A percentile compares a stretch with the other conserved stretches of the same genome.
Conservation (phyloP, 352 stramenopile genomes). For the Globisporangium nunn region DNA sequence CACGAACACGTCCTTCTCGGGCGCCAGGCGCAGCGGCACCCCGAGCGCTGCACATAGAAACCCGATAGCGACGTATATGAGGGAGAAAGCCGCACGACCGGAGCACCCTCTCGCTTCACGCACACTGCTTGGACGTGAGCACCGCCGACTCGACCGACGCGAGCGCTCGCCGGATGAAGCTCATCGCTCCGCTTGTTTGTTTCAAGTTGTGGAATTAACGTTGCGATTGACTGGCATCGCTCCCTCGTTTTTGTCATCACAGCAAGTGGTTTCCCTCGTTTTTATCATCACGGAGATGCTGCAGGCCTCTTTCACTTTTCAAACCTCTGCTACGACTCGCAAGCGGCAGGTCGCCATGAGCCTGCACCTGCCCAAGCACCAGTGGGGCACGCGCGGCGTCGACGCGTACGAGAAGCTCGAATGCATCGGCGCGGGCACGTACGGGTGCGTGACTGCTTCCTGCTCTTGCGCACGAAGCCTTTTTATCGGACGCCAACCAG, state of each 20-base stretch:
- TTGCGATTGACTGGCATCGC: neutral
- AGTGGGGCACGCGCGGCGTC: constrained; percentile 78
- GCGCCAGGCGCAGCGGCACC: constrained; percentile 63
- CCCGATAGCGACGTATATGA: neutral
- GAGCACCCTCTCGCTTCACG: constrained; percentile 1
- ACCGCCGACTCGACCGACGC: constrained; percentile 71
- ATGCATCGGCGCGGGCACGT: constrained; percentile 86
- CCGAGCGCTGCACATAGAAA: constrained; percentile 42
- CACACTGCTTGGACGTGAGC: constrained; percentile 80
- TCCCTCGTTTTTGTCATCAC: constrained; percentile 1
- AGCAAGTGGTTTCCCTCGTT: neutral
- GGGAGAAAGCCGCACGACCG: no score
- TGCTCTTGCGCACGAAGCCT: neutral
- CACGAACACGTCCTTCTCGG: constrained; percentile 71
- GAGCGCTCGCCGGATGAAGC: constrained; percentile 60
- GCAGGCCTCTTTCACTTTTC: neutral
- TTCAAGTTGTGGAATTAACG: neutral
- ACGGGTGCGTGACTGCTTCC: constrained; percentile 36
- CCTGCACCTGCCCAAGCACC: constrained; percentile 78
- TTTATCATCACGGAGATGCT: neutral
- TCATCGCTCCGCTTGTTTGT: constrained; percentile 28
- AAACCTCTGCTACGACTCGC: neutral
- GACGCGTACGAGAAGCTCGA: constrained; percentile 87
- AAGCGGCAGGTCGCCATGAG: constrained; percentile 35
- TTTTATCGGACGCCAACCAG: neutral